Conservation (phyloP, 2,329 filamentous ascomycete genomes). For the Elsinoe necatrix region DNA sequence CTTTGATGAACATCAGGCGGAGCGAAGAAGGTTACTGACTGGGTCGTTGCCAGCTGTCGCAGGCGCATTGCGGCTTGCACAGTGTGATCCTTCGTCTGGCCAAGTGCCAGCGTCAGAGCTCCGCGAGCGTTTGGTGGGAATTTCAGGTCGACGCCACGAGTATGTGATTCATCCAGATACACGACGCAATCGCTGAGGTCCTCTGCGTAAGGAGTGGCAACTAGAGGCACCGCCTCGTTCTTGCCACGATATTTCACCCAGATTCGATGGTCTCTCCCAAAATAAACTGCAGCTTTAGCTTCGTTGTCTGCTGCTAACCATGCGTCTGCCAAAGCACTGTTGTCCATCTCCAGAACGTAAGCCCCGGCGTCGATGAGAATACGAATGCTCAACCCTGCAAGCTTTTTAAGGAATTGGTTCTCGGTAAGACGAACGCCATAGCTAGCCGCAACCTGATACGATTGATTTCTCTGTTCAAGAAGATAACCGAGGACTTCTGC, state of each 20-base stretch:
- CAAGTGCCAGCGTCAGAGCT: slow-evolving; percentile 45
- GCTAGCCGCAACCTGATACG: not conserved
- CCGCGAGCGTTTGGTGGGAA: slow-evolving; percentile 53
- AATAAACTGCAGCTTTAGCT: slow-evolving; percentile 40
- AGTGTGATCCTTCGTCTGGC: slow-evolving; percentile 48
- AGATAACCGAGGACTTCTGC: slow-evolving; percentile 49
- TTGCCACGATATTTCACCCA: slow-evolving; percentile 22
- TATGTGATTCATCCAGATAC: slow-evolving; percentile 63
- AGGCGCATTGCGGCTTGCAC: slow-evolving; percentile 61
- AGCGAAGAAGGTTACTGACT: slow-evolving; percentile 47
- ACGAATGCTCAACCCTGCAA: slow-evolving; percentile 28
- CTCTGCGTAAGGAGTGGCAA: slow-evolving; percentile 49
- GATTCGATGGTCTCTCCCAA: slow-evolving; percentile 31
- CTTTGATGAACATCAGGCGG: slow-evolving; percentile 55
- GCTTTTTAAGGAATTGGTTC: slow-evolving; percentile 1
- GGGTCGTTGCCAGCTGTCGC: slow-evolving; percentile 49
- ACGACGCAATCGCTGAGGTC: slow-evolving; percentile 54
- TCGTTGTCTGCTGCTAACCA: slow-evolving; percentile 41
- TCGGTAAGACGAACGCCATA: not conserved
- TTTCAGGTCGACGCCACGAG: slow-evolving; percentile 59
- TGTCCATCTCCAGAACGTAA: slow-evolving; percentile 56
- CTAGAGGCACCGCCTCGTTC: slow-evolving; percentile 42
- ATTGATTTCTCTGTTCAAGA: not conserved
- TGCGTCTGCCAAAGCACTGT: slow-evolving; percentile 43
- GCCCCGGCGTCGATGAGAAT: slow-evolving; percentile 66